Base-by-base conservation (phyloP, 2,329 filamentous ascomycete genomes). In the Fusarium foetens region DNA sequence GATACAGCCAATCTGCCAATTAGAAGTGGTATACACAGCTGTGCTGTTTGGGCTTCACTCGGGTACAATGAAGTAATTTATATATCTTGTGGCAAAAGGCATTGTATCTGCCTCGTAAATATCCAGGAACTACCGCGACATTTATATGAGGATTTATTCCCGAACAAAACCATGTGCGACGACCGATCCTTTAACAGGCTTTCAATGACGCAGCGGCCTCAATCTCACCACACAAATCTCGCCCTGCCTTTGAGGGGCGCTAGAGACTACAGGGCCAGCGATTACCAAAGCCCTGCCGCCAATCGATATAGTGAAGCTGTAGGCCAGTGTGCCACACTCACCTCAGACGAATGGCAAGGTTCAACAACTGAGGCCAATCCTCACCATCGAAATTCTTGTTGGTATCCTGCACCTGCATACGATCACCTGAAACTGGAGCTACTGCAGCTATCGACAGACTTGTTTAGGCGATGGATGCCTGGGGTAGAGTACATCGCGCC, bases 131-230 rank as follows among this genome's bases (percentile, higher is more conserved):
- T 1, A 49, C 14, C 2, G 16, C 16, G 6, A 49, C 3, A 14
- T 5, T 23, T n/a, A 33, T 8, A 23, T 10, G 0, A 23, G 14
- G 1, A 23, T 31, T 3, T 12, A 13, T 13, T 31, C 0, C 27
- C 6, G 5, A 19, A 25, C 1, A 19, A 10, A 33, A 23, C 11
- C n/a, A 51, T 51, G 46, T 51, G 46, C n/a, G 46, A 5, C 46
- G 29, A 51, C 16, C 4, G 46, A 33, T 25, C n/a, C 10, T 19
- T 10, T 33, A 12, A 13, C 29, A 19, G 29, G 8, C 29, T 31
- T 19, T 14, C 46, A 17, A 3, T 33, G 4, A 6, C 1, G 0
- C 46, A 51, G 12, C 0, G 29, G 46, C 46, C 29, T 51, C 46
- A 51, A 33, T 33, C n/a, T 33, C 16, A 33, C 8, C 29, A 7